Base-by-base conservation (phyloP, 2,329 filamentous ascomycete genomes). In the Aspergillus phoenicis region DNA sequence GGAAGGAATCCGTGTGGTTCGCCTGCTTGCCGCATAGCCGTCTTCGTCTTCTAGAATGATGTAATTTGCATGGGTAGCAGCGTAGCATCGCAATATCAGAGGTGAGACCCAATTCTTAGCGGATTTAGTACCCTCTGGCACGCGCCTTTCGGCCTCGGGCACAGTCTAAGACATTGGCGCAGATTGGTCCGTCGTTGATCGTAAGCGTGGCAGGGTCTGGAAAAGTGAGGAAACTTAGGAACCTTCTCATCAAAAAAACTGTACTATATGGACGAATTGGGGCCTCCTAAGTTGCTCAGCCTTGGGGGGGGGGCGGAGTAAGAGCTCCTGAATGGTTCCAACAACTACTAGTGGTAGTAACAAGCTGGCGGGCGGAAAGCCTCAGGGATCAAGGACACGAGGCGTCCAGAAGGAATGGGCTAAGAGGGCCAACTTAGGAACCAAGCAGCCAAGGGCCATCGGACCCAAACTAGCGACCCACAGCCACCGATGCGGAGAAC, bases 401-500 rank as follows among this genome's bases (percentile, higher is more conserved):
- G 47, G 47, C 47, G 47, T 11, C 47, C 26, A 51, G 24, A 10
- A 30, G 47, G 47, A 33, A 33, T 51, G 26, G 8, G 26, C 47
- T 51, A 51, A 43, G 41, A 45, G 20, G 41, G 13, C 22, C 20
- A 45, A 45, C 41, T 45, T 45, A 22, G 20, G 20, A 24, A 24
- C 26, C 13, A 33, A 51, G 47, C 22, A 24, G 47, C 26, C 47
- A 51, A 30, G 26, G 20, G 20, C 45, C 47, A 33, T 51, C 15
- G 47, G 47, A 51, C 13, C 26, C n/a, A 51, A 51, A 28, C 47
- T 51, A 17, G 26, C n/a, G 47, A 30, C 47, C 47, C 47, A 51
- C 47, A 30, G 47, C 45, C 45, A 49, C 45, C 15, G 45, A 28
- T 49, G 47, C 47, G 47, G 47, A 51, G 47, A 30, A 51, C 47